These are phyloP conservation scores for Penicillium corylophilum DNA, from an alignment of 2,329 filamentous ascomycete species.

Conservation along the genomic window DNA sequence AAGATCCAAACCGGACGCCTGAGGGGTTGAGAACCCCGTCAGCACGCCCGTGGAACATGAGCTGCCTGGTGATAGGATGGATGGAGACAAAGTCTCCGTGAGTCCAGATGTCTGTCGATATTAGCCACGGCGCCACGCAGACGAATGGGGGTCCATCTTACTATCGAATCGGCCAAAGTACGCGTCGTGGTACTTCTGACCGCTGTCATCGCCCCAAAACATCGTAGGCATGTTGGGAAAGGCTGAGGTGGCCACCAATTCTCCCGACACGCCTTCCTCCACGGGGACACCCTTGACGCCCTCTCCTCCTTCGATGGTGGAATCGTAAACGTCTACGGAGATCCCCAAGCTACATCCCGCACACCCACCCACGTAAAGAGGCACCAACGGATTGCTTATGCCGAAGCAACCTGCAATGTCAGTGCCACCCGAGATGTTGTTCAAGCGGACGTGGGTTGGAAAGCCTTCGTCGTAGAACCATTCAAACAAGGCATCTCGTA, in stretches of 20 bases:
- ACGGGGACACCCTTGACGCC: constrained; percentile 51
- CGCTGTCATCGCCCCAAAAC: constrained; percentile 53
- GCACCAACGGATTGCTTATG: constrained; percentile 63
- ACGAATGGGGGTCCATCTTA: constrained; percentile 6
- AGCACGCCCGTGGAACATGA: constrained; percentile 38
- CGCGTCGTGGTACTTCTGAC: constrained; percentile 47
- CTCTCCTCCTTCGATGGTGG: constrained; percentile 19
- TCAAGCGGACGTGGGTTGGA: constrained; percentile 63
- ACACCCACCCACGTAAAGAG: constrained; percentile 60
- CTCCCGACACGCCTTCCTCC: constrained; percentile 65
- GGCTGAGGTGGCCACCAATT: constrained; percentile 67
- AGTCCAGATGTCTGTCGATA: constrained; percentile 49
- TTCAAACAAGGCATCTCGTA: constrained; percentile 71
- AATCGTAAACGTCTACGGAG: constrained; percentile 62
- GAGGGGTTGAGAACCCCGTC: constrained; percentile 80
- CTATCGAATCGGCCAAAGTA: constrained; percentile 61
- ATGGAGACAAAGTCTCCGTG: constrained; percentile 78
- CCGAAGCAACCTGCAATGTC: constrained; percentile 54
- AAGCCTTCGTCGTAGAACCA: constrained; percentile 76
- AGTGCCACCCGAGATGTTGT: constrained; percentile 57
- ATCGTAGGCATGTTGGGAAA: constrained; percentile 76
- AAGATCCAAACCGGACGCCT: constrained; percentile 75
- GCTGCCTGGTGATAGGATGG: constrained; percentile 64
- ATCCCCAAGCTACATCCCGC: constrained; percentile 54
- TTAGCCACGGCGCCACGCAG: neutral